phyloP scores from a whole-genome alignment of 495 filamentous ascomycete genomes.

The Annulohypoxylon stygium region DNA sequence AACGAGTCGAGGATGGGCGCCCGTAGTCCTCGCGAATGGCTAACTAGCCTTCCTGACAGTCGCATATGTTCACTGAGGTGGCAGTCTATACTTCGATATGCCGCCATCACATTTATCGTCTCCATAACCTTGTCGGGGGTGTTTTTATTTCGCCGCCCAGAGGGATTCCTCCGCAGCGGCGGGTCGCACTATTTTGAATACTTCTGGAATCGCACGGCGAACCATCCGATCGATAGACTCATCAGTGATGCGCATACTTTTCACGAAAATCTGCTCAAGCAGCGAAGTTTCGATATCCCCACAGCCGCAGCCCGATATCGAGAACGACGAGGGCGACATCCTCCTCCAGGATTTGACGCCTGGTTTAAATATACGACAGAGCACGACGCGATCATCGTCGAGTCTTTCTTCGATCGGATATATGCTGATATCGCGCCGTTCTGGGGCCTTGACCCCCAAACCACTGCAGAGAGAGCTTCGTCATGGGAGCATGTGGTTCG shows the following conservation, averaged over 20 bases:
- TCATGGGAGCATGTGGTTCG: constrained; percentile 62
- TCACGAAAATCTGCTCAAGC: constrained; percentile 54
- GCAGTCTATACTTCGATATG: constrained; percentile 43
- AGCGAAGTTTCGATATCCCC: constrained; percentile 62
- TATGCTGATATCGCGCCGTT: constrained; percentile 73
- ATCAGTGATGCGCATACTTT: constrained; percentile 54
- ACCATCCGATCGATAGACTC: constrained; percentile 60
- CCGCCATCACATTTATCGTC: constrained; percentile 36
- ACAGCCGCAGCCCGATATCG: constrained; percentile 69
- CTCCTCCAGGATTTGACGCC: constrained; percentile 74
- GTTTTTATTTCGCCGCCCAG: constrained; percentile 44
- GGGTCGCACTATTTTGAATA: constrained; percentile 48
- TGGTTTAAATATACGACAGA: constrained; percentile 73
- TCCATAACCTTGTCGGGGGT: constrained; percentile 42
- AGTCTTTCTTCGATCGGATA: constrained; percentile 77
- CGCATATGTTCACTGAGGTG: constrained; percentile 36
- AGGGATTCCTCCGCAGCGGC: constrained; percentile 43
- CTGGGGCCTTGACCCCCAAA: constrained; percentile 68
- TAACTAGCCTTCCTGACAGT: constrained; percentile 44
- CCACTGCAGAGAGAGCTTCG: constrained; percentile 61
- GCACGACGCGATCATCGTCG: constrained; percentile 69
- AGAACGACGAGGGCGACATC: constrained; percentile 72
- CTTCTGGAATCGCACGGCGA: constrained; percentile 45
- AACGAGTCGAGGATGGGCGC: constrained; percentile 29
- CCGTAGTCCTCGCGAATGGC: constrained; percentile 35